Evolutionary conservation across 768 basidiomycete species (phyloP).

Genomic region (Ramaria sp.): DNA sequence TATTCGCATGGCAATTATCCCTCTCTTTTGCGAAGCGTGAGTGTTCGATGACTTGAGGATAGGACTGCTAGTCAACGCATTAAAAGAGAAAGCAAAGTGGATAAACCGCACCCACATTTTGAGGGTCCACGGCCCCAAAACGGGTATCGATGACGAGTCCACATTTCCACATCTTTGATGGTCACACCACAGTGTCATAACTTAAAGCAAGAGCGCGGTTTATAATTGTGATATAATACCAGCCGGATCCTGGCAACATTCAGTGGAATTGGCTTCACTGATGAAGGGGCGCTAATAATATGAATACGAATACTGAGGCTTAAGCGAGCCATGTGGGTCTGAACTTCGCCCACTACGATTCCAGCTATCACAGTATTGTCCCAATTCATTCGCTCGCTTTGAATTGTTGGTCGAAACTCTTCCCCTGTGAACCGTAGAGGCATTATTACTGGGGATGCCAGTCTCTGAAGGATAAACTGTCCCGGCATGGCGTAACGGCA

Average conservation of each 20-base stretch:
- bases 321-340: not conserved
- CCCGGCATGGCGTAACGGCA: not conserved
- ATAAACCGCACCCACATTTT: no score
- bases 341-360: not conserved
- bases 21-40: not conserved
- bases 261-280: not conserved
- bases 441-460: no score
- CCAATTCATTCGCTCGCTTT: not conserved
- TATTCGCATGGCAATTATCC: not conserved
- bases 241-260: no score
- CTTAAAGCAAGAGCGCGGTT: no score
- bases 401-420: not conserved
- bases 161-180: no score
- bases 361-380: not conserved
- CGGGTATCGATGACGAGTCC: no score
- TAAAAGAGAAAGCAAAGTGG: no score
- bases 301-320: not conserved
- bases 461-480: not conserved
- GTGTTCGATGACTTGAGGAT: not conserved
- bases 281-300: not conserved
- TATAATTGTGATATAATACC: no score
- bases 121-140: no score
- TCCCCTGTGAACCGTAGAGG: not conserved
- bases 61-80: not conserved
- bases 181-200: no score